Evolutionary conservation across 169 alveolate genomes (phyloP), one percentile per base, ranked within the genome.

Genomic region (Plasmodium falciparum): DNA sequence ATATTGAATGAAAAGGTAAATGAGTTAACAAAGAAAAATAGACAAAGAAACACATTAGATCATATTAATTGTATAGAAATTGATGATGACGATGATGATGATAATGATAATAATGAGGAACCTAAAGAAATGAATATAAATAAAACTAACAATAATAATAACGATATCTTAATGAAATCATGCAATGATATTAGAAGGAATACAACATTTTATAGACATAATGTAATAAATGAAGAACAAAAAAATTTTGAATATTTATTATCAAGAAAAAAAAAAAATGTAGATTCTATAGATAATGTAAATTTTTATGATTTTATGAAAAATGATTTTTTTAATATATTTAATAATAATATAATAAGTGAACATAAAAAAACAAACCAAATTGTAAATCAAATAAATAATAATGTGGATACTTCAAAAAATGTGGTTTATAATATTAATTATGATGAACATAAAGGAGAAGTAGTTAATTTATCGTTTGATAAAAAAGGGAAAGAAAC

Each of bases 151-250:
- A 33, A 59, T 45, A 56, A 24, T 15, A 52, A 20, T 8, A 74
- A 13, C 20, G 59, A n/a, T 26, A 26, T 5, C 0, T 74, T 73
- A 15, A 1, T 58, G 11, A 39, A 39, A 26, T 6, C 52, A 0
- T 74, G 45, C 24, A 58, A 49, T 52, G 88, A 74, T 43, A 59
- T 59, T 43, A 74, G 22, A 3, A 74, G 45, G 33, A 74, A 73
- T 47, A 74, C 58, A 56, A 74, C 73, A 24, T 65, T 74, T 1
- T 74, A 74, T 52, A 74, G 88, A 59, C 88, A 74, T 49, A 59
- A 74, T 50, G 88, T 74, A 59, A 17, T 74, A 39, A 74, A 74
- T 39, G 88, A 74, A 39, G 88, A 74, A 39, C 88, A 74, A 17
- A 74, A 74, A 39, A 74, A 74, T 43, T 58, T 74, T 65, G 88